Conservation (phyloP, 805 yeast species). For the Myxozyma udenii region DNA sequence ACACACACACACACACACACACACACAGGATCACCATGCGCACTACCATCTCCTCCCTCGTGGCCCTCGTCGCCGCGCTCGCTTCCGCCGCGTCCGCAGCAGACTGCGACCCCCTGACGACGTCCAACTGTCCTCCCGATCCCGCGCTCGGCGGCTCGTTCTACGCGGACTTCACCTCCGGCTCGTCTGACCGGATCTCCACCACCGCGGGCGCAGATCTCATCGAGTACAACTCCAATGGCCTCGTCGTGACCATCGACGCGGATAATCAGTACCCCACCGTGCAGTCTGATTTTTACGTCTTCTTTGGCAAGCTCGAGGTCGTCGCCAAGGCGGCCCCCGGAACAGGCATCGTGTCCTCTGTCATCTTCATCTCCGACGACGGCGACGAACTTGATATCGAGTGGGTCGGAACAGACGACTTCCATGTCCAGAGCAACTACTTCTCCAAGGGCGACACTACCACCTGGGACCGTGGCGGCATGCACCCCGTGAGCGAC, state of each 20-base stretch:
- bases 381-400: slow-evolving; percentile 86
- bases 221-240: slow-evolving; percentile 50
- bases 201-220: slow-evolving; percentile 44
- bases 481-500: slow-evolving; percentile 54
- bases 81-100: slow-evolving; percentile 16
- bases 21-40: neutral
- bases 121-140: slow-evolving; percentile 45
- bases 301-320: slow-evolving; percentile 86
- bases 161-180: slow-evolving; percentile 49
- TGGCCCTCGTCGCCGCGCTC: slow-evolving; percentile 7
- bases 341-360: slow-evolving; percentile 76
- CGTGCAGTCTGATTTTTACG: slow-evolving; percentile 69
- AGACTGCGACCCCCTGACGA: slow-evolving; percentile 48
- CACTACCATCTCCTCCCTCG: neutral
- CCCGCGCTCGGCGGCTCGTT: slow-evolving; percentile 64
- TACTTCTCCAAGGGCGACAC: slow-evolving; percentile 80
- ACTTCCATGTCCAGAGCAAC: slow-evolving; percentile 32
- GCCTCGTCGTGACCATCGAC: slow-evolving; percentile 59
- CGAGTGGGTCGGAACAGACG: slow-evolving; percentile 84
- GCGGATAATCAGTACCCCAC: slow-evolving; percentile 75
- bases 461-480: slow-evolving; percentile 76
- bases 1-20: no score
- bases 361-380: slow-evolving; percentile 76
- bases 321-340: slow-evolving; percentile 66
- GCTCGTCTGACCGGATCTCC: slow-evolving; percentile 45